Conservation (phyloP, 2,329 filamentous ascomycete genomes). For the Pyrenochaeta sp. region DNA sequence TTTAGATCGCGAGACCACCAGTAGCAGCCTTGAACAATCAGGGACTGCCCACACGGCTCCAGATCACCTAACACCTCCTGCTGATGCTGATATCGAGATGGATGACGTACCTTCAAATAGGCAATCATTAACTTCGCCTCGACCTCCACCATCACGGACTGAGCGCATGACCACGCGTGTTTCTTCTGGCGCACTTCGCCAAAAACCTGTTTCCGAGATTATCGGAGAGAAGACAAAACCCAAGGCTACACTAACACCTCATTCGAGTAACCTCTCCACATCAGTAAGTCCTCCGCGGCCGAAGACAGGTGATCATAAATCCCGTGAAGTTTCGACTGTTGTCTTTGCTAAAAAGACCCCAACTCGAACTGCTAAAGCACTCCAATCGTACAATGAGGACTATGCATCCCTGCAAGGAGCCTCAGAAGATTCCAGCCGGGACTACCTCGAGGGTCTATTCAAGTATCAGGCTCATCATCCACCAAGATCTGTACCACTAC, state of each 20-base stretch:
- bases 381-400: constrained; percentile 48
- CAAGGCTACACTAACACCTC: constrained; percentile 54
- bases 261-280: constrained; percentile 37
- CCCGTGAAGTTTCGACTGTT: constrained; percentile 75
- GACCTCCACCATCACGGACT: constrained; percentile 26
- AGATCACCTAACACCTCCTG: constrained; percentile 48
- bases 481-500: constrained; percentile 62
- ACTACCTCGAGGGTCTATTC: constrained; percentile 72
- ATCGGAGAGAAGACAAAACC: constrained; percentile 65
- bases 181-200: constrained; percentile 73
- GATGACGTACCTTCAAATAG: constrained; percentile 31
- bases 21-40: constrained; percentile 14
- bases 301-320: constrained; percentile 50
- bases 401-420: constrained; percentile 57
- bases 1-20: constrained; percentile 32
- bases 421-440: constrained; percentile 57
- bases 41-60: constrained; percentile 17
- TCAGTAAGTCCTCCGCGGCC: constrained; percentile 36
- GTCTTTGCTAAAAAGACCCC: constrained; percentile 74
- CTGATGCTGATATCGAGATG: constrained; percentile 48
- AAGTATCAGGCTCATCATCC: constrained; percentile 65
- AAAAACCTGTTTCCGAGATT: constrained; percentile 78
- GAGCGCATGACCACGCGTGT: constrained; percentile 74
- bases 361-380: constrained; percentile 35
- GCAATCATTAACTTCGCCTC: constrained; percentile 31